Percentiles rank a stretch among this genome's conserved stretches.
Evolutionary conservation across 306 rosid species (phyloP).

Genomic region (Abrus precatorius): DNA sequence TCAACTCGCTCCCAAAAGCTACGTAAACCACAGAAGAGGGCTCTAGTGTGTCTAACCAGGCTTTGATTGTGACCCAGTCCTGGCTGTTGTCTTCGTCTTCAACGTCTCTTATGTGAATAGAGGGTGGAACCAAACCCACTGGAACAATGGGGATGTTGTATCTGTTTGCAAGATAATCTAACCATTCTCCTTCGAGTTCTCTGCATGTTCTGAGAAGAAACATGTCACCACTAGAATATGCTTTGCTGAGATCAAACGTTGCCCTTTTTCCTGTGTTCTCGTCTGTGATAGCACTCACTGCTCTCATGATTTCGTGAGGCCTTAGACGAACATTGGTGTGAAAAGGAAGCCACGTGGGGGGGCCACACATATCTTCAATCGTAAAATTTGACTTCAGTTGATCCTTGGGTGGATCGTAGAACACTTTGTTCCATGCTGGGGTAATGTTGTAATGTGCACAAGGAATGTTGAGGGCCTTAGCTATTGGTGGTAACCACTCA

Average conservation of each 20-base stretch:
- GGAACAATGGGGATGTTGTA: constrained; percentile 52
- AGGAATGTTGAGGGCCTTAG: too few relatives aligned
- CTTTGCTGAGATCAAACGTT: constrained; percentile 41
- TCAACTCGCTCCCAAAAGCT: constrained; percentile 71
- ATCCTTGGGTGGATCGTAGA: constrained; percentile 51
- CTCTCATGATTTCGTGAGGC: constrained; percentile 43
- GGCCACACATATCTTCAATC: constrained; percentile 41
- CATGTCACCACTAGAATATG: constrained; percentile 51
- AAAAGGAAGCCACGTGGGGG: constrained; percentile 55
- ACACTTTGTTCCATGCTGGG: not conserved
- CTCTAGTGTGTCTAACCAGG: constrained; percentile 39
- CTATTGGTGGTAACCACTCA: too few relatives aligned
- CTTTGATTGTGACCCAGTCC: constrained; percentile 51
- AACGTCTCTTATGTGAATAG: constrained; percentile 49
- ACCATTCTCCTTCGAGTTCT: constrained; percentile 55
- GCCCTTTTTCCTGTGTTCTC: constrained; percentile 32
- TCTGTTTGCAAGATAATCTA: constrained; percentile 25
- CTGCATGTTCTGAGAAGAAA: constrained; percentile 53
- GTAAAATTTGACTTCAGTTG: not conserved
- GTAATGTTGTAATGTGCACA: too few relatives aligned
- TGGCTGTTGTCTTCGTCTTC: constrained; percentile 47
- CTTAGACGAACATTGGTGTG: constrained; percentile 24
- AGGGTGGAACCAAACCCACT: constrained; percentile 54
- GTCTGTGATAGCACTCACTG: not conserved
- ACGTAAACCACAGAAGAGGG: constrained; percentile 57